Evolutionary conservation across 2,329 filamentous ascomycete genomes (phyloP), one percentile per base, ranked within the genome.

Genomic region (Lachnellula subtilissima): DNA sequence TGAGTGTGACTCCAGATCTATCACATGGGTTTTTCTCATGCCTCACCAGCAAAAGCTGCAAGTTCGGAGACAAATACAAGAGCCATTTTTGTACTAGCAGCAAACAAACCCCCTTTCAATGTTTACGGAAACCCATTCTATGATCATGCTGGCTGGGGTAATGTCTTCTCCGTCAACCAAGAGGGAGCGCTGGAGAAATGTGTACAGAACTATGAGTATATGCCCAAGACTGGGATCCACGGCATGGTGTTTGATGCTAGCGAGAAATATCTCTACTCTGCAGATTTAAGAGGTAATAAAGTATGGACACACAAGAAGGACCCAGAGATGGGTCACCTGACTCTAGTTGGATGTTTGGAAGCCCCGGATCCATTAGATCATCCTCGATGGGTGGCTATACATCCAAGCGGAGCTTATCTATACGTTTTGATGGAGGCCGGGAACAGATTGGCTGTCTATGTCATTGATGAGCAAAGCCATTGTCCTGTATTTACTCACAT

Each of bases 61-160:
- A 83, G 83, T 61, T 71, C 81, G 58, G 81, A 86, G 52, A 90
- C 89, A 57, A 92, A 91, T 73, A 96, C 91, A 5, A 85, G 91
- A 60, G 91, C 91, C 66, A 96, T 96, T 72, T 96, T 96, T 76
- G 81, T 93, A 56, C 83, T 96, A 50, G 87, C 91, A 32, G 88
- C 89, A 22, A 81, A 85, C 64, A 82, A 89, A 66, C 80, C 89
- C 1, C 91, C 91, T 0, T 89, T 91, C 72, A 83, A 82, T 65
- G 88, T 96, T 60, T 96, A 96, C 74, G 89, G 88, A 71, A 94
- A 94, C 72, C 91, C 91, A 8, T 96, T 96, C 73, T 96, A 96
- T 78, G 83, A 89, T 59, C 81, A 92, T 70, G 91, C 91, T 39
- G 89, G 89, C 61, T 87, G 84, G 69, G 89, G 90, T 58, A 91